Base-by-base conservation (phyloP, 2,329 filamentous ascomycete species). In the Bipolaris sorokiniana region DNA sequence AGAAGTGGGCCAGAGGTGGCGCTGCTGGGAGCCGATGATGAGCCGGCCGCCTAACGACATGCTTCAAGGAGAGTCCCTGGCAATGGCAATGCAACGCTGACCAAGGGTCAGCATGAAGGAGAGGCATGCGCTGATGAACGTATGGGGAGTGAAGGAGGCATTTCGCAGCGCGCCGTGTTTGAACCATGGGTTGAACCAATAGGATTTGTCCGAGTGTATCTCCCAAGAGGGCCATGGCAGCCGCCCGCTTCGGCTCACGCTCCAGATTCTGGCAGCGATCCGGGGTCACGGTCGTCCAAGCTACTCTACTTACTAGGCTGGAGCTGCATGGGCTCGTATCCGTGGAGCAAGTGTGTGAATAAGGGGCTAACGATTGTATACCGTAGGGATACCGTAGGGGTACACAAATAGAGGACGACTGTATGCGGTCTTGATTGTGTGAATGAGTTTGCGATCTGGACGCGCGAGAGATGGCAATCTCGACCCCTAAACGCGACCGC, bases 1-100 rank as follows among this genome's bases (percentile, higher is more conserved):
- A 51, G 58, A 63, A 62, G 63, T 61, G 59, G 59, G 51, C 48
- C 58, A 41, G 37, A 47, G 33, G 47, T 33, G 47, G 47, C 23
- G 40, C 38, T 18, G 31, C 44, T 51, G 49, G 47, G 26, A 48
- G 49, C 52, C 52, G 56, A 50, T 11, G 40, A 47, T 36, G 31
- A 53, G n/a, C 56, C 37, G 52, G 26, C 11, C 16, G 44, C 41
- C 16, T n/a, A 44, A 42, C 18, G 37, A 37, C 28, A 23, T 44
- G 49, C 48, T 7, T 7, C 26, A 28, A 28, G 26, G 22, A 16
- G 22, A 33, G 50, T 40, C 33, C 31, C 33, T 45, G 23, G 38
- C 15, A 15, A 26, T n/a, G 10, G 40, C 20, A 36, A 28, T 46
- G 41, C 16, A 42, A 26, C 38, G 38, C 36, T 40, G 26, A 23